Percentiles rank a stretch among this genome's conserved stretches.
These are phyloP conservation scores for Cyphellophora attinorum DNA, from an alignment of 2,329 filamentous ascomycete species.

Conservation along the genomic window DNA sequence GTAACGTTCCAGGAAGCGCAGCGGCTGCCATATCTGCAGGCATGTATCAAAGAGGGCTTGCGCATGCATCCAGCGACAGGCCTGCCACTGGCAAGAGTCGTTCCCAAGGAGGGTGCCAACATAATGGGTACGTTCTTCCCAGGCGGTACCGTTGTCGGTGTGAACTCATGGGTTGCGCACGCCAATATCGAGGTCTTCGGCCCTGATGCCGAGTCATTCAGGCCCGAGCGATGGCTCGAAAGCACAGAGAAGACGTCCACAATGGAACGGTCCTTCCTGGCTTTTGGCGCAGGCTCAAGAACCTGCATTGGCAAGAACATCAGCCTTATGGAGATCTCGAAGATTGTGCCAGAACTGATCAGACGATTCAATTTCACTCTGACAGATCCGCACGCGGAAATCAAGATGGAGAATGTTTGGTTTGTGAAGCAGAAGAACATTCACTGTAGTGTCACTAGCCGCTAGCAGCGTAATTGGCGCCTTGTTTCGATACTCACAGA, in stretches of 20 bases:
- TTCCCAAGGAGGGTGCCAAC: constrained; percentile 34
- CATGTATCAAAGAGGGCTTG: constrained; percentile 68
- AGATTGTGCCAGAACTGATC: constrained; percentile 14
- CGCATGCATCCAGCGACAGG: constrained; percentile 65
- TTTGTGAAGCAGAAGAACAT: constrained; percentile 31
- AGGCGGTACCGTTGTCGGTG: constrained; percentile 22
- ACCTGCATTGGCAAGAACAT: constrained; percentile 12
- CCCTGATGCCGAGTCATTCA: constrained; percentile 4
- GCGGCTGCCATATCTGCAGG: constrained; percentile 64
- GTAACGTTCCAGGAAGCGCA: constrained; percentile 52
- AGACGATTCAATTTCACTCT: constrained; percentile 13
- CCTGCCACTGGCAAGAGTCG: constrained; percentile 60
- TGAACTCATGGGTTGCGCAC: constrained; percentile 19
- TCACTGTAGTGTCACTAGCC: not conserved
- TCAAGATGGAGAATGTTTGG: constrained; percentile 31
- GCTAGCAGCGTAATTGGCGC: too few relatives aligned
- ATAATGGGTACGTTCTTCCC: constrained; percentile 34
- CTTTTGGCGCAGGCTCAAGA: constrained; percentile 6
- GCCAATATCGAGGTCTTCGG: constrained; percentile 27
- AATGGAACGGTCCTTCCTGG: constrained; percentile 5
- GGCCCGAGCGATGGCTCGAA: constrained; percentile 10
- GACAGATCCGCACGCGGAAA: constrained; percentile 9
- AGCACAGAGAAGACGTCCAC: constrained; percentile 1
- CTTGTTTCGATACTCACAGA: too few relatives aligned
- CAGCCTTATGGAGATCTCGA: constrained; percentile 6